phyloP scores from a whole-genome alignment of 305 asterid genomes.

The Solanum hybrid region DNA sequence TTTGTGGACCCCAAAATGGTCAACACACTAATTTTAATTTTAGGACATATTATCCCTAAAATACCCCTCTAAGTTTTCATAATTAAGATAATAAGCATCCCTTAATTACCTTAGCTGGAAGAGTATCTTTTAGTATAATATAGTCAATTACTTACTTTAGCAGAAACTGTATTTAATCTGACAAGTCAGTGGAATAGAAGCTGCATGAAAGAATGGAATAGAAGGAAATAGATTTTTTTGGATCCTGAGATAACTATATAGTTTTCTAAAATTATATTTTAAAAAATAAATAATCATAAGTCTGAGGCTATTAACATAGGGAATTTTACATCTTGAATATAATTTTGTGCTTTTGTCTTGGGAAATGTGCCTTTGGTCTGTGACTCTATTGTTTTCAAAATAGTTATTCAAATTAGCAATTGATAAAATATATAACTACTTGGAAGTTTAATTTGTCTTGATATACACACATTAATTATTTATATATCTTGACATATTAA shows the following conservation, averaged over 20 bases:
- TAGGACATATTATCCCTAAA: background rate
- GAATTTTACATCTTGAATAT: conserved; percentile 24
- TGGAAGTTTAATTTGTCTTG: conserved; percentile 67
- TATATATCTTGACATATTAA: background rate
- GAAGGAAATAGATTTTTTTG: conserved; percentile 62
- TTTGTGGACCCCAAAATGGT: background rate
- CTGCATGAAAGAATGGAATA: conserved; percentile 72
- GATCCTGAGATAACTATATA: conserved; percentile 65
- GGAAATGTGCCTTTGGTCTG: conserved; percentile 37
- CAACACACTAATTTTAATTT: background rate
- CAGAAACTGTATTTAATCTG: conserved; percentile 41
- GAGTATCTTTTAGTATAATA: background rate
- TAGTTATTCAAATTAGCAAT: conserved; percentile 22
- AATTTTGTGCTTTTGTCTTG: conserved; percentile 47
- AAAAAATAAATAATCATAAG: conserved; percentile 3
- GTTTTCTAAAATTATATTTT: conserved; percentile 14
- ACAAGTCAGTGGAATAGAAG: conserved; percentile 97
- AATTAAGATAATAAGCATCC: background rate
- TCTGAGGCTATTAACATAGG: background rate
- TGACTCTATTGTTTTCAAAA: conserved; percentile 23
- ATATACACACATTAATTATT: conserved; percentile 17
- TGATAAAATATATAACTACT: conserved; percentile 16
- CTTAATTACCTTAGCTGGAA: conserved; percentile 2
- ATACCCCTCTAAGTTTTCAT: background rate
- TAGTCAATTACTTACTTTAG: background rate